These are phyloP conservation scores for Penicillium sp. DNA, from an alignment of 2,329 filamentous ascomycete genomes.

Conservation along the genomic window DNA sequence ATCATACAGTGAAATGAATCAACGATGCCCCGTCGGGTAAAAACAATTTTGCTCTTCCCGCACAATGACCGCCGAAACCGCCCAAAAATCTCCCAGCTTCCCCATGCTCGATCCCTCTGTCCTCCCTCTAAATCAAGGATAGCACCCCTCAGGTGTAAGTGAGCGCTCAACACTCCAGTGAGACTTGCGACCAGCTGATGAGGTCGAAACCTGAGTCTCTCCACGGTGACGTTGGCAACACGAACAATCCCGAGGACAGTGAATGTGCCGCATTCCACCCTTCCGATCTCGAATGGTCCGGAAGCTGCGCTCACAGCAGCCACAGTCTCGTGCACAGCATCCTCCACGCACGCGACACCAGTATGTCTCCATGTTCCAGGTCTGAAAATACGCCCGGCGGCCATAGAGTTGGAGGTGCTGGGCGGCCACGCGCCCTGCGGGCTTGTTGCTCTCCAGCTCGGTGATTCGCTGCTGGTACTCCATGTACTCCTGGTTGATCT, in stretches of 20 bases:
- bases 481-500: not conserved
- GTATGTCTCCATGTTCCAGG: not conserved
- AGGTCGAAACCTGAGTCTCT: not conserved
- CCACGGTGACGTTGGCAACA: conserved; percentile 13
- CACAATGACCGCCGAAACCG: not conserved
- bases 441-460: conserved; percentile 4
- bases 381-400: not conserved
- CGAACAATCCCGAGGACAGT: conserved; percentile 3
- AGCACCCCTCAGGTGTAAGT: not conserved
- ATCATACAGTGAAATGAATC: not conserved
- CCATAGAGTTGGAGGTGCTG: not conserved
- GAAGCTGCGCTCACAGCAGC: conserved; percentile 14
- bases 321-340: conserved; percentile 15
- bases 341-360: conserved; percentile 7
- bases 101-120: too few species aligned
- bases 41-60: not conserved
- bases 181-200: not conserved
- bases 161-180: not conserved
- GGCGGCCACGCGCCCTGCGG: not conserved
- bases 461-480: not conserved
- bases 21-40: not conserved
- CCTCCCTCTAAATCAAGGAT: not conserved
- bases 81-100: not conserved
- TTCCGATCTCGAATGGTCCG: conserved; percentile 9
- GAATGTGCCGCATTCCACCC: not conserved